phyloP scores from a whole-genome alignment of 371 early-diverging fungal species.

The Mucor circinelloides region DNA sequence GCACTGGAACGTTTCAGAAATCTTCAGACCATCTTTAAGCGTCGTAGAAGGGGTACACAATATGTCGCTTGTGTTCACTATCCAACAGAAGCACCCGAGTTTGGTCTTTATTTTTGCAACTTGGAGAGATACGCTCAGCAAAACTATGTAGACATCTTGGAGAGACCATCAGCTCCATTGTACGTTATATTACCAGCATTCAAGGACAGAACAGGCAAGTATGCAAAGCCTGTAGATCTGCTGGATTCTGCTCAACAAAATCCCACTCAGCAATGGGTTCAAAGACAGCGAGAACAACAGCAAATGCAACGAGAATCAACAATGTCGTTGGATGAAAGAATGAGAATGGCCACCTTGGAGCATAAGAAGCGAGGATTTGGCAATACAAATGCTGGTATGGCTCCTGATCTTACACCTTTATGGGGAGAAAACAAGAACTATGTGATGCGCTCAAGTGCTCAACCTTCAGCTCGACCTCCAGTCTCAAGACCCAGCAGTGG shows the following conservation, averaged over 20 bases:
- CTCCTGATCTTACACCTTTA: constrained; percentile 26
- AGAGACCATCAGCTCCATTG: constrained; percentile 15
- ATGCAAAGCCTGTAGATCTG: constrained; percentile 31
- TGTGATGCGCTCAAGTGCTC: constrained; percentile 3
- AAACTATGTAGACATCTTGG: constrained; percentile 5
- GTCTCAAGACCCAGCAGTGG: not conserved
- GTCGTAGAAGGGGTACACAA: constrained; percentile 16
- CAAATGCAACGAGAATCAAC: constrained; percentile 12
- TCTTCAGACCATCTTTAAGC: constrained; percentile 27
- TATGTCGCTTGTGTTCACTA: constrained; percentile 26
- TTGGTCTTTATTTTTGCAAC: constrained; percentile 24
- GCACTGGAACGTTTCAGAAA: constrained; percentile 24
- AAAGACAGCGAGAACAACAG: constrained; percentile 14
- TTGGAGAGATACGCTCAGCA: constrained; percentile 21
- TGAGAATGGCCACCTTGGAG: constrained; percentile 18
- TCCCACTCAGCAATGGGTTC: constrained; percentile 5
- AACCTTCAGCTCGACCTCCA: constrained; percentile 1
- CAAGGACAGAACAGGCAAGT: constrained; percentile 23
- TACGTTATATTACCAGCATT: constrained; percentile 41
- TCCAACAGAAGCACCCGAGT: constrained; percentile 8
- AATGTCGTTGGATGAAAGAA: constrained; percentile 23
- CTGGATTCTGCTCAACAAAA: constrained; percentile 6
- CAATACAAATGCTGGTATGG: constrained; percentile 14
- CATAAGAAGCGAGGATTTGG: not conserved
- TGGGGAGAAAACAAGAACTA: constrained; percentile 46